Evolutionary conservation across 2,329 filamentous ascomycete species (phyloP).

Genomic region (Phialocephala subalpina): DNA sequence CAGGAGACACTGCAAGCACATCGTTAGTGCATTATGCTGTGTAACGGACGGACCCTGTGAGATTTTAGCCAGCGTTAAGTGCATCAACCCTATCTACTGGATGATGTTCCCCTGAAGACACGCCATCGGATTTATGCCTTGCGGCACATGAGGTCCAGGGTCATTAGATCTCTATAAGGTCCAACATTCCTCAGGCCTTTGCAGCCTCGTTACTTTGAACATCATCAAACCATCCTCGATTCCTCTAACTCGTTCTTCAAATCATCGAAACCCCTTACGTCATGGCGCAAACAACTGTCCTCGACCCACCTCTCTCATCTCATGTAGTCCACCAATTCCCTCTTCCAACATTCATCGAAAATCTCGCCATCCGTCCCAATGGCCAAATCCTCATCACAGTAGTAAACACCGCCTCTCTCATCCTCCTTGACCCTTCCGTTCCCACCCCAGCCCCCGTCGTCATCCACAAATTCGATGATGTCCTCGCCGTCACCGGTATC

Average conservation of each 20-base stretch:
- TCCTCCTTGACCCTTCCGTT: conserved; percentile 16
- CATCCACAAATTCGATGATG: conserved; percentile 18
- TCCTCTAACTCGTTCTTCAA: not conserved
- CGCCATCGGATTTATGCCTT: too few species aligned
- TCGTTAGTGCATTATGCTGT: too few species aligned
- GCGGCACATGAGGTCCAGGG: too few species aligned
- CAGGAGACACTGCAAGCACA: too few species aligned
- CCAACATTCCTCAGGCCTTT: too few species aligned
- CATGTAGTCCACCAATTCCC: conserved; percentile 28
- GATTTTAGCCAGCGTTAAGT: too few species aligned
- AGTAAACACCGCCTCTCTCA: conserved; percentile 22
- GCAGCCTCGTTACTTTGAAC: not conserved
- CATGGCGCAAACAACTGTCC: conserved; percentile 3
- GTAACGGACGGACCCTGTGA: too few species aligned
- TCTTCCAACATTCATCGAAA: conserved; percentile 31
- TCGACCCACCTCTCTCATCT: conserved; percentile 17
- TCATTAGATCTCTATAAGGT: too few species aligned
- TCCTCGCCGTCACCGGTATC: conserved; percentile 20
- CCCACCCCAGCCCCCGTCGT: conserved; percentile 12
- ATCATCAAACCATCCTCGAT: not conserved
- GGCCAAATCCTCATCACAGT: conserved; percentile 27
- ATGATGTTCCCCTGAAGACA: too few species aligned
- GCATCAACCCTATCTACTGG: too few species aligned
- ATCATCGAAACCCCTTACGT: not conserved
- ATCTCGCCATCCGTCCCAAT: conserved; percentile 30